Evolutionary conservation across 1,284 basidiomycete genomes (phyloP), one percentile per base, ranked within the genome.

Genomic region (Schizophyllum commune): DNA sequence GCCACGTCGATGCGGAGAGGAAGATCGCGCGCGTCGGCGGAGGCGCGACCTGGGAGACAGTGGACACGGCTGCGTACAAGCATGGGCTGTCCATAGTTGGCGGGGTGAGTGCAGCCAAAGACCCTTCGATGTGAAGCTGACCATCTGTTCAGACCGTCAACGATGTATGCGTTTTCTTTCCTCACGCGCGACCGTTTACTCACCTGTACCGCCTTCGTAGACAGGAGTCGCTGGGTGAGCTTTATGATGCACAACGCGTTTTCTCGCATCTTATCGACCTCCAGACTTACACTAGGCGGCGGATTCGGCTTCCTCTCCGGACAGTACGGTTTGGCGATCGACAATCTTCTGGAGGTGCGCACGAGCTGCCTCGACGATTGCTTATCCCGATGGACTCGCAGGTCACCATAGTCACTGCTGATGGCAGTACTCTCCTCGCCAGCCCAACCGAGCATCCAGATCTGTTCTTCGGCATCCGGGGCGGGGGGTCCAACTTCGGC

Each of bases 301-400:
- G 94, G 94, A 0, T 96, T 96, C 68, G 94, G 94, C 0, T 96
- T 96, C 74, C 75, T 95, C 52, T 88, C 89, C 55, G 81, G 94
- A 57, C 76, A 92, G 65, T 83, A 90, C 64, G 94, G 94, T 2
- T 77, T 96, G 60, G 92, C 89, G 61, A 83, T 92, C 69, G 93
- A 95, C 70, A 91, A 90, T 68, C 74, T 95, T 21, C 85, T 94
- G 11, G 94, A 94, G 66, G 89, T 89, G 5, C 5, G 27, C 88
- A 94, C 73, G 39, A 13, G 9, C 39, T 27, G n/a, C n/a, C n/a
- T 6, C 34, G 34, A 39, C 34, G n/a, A n/a, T n/a, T n/a, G n/a
- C n/a, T n/a, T n/a, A n/a, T n/a, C n/a, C n/a, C n/a, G n/a, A n/a
- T n/a, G n/a, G n/a, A n/a, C n/a, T n/a, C n/a, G n/a, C 13, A 47